phyloP scores from a whole-genome alignment of 2,329 filamentous ascomycete species.

The Fusarium sp. region DNA sequence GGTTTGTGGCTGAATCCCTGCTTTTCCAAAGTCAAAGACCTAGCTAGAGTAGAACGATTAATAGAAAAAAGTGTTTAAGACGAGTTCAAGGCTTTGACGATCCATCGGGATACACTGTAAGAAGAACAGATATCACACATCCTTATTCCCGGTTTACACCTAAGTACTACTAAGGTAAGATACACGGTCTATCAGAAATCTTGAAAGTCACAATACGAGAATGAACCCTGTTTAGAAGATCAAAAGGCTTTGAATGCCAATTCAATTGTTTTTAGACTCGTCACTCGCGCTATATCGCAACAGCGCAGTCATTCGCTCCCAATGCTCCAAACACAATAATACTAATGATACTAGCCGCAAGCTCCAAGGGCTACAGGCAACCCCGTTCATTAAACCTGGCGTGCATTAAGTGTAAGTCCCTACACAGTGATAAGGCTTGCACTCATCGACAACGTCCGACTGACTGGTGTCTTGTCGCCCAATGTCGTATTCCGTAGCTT shows the following conservation, averaged over 20 bases:
- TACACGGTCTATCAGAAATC: background rate
- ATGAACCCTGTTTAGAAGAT: background rate
- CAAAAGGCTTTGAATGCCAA: conserved; percentile 25
- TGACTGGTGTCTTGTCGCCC: conserved; percentile 12
- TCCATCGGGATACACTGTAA: background rate
- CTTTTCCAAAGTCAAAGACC: background rate
- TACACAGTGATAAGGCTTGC: conserved; percentile 36
- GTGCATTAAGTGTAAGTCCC: background rate
- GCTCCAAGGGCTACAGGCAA: background rate
- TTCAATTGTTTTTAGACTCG: conserved; percentile 35
- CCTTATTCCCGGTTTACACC: background rate
- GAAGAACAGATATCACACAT: background rate
- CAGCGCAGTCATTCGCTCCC: conserved; percentile 6
- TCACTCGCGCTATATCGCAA: conserved; percentile 36
- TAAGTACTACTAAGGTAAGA: background rate
- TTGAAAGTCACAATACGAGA: background rate
- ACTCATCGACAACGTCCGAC: conserved; percentile 20
- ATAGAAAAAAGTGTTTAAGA: background rate
- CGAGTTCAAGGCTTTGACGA: background rate
- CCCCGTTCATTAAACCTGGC: conserved; percentile 5
- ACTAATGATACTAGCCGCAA: conserved; percentile 17
- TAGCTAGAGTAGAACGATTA: background rate
- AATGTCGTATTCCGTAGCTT: conserved; percentile 8
- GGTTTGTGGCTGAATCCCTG: background rate
- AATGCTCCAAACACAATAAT: conserved; percentile 26